phyloP scores from a whole-genome alignment of 2,329 filamentous ascomycete species.

The Aureobasidium sp. region DNA sequence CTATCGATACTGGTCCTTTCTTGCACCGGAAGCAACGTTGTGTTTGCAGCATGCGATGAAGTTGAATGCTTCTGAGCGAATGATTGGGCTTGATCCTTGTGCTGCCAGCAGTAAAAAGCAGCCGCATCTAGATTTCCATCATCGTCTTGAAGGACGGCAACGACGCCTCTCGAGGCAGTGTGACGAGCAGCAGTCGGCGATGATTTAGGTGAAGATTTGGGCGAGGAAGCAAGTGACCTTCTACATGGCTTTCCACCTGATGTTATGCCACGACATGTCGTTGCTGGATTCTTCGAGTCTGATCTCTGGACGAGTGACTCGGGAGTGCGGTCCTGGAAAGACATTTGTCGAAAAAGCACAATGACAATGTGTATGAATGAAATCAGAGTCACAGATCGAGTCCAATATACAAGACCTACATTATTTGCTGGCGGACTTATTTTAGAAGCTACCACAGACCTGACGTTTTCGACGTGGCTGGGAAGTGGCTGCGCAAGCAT shows the following conservation, averaged over 20 bases:
- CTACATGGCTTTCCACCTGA: slow-evolving; percentile 76
- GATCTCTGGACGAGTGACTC: slow-evolving; percentile 71
- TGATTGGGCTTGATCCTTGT: slow-evolving; percentile 71
- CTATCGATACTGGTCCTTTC: slow-evolving; percentile 78
- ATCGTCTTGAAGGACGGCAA: slow-evolving; percentile 42
- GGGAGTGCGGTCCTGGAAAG: slow-evolving; percentile 49
- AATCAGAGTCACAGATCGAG: background rate
- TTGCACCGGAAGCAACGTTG: slow-evolving; percentile 35
- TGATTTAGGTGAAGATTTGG: slow-evolving; percentile 30
- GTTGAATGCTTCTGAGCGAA: slow-evolving; percentile 26
- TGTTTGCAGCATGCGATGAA: slow-evolving; percentile 1
- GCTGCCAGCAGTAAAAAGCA: slow-evolving; percentile 85
- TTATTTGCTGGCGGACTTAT: background rate
- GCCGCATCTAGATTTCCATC: slow-evolving; percentile 48
- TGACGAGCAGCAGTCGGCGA: slow-evolving; percentile 21
- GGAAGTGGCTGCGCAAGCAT: slow-evolving; percentile 14
- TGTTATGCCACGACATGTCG: slow-evolving; percentile 85
- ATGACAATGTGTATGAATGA: background rate
- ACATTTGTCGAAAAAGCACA: background rate
- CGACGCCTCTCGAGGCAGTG: slow-evolving; percentile 29
- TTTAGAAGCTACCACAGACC: background rate
- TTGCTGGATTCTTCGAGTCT: slow-evolving; percentile 76
- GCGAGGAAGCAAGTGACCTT: slow-evolving; percentile 53
- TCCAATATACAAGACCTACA: slow-evolving; percentile 7
- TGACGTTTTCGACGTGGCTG: slow-evolving; percentile 10